Percentiles rank a stretch among this genome's conserved stretches.
These are phyloP conservation scores for Phytophthora pini DNA, from an alignment of 352 stramenopile species.

Conservation along the genomic window DNA sequence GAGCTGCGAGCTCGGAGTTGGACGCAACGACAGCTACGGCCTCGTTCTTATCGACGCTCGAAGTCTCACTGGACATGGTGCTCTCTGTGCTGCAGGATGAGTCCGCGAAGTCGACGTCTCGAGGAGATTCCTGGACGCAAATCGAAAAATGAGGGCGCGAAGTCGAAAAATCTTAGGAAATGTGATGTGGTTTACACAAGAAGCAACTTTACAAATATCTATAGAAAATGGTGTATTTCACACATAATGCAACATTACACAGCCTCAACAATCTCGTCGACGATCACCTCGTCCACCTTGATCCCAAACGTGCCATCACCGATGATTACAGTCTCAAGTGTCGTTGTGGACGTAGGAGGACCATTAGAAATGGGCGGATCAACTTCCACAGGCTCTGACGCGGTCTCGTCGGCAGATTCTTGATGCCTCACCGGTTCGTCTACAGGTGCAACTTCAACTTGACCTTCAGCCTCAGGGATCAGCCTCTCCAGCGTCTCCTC, in stretches of 20 bases:
- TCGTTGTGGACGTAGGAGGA: slow-evolving; percentile 22
- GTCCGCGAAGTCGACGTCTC: slow-evolving; percentile 14
- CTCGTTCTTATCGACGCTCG: slow-evolving; percentile 22
- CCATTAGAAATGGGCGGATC: background rate
- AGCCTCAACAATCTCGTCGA: slow-evolving; percentile 68
- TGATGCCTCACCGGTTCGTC: slow-evolving; percentile 17
- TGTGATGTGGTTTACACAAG: slow-evolving; percentile 10
- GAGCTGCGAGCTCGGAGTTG: slow-evolving; percentile 1
- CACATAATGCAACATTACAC: slow-evolving; percentile 43
- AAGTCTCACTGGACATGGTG: slow-evolving; percentile 31
- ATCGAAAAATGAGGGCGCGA: slow-evolving; percentile 28
- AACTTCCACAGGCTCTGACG: slow-evolving; percentile 10
- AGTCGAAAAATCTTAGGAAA: slow-evolving; percentile 11
- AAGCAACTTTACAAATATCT: slow-evolving; percentile 6
- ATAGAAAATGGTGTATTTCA: slow-evolving; percentile 20
- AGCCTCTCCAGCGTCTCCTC: slow-evolving; percentile 32
- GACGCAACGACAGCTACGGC: background rate
- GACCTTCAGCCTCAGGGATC: slow-evolving; percentile 18
- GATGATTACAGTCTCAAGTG: slow-evolving; percentile 46
- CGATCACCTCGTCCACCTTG: slow-evolving; percentile 58
- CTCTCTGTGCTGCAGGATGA: slow-evolving; percentile 25
- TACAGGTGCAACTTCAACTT: slow-evolving; percentile 31
- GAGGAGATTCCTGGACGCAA: background rate
- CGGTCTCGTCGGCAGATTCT: slow-evolving; percentile 3
- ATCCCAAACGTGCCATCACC: slow-evolving; percentile 47